Percentiles rank a stretch among this genome's conserved stretches.
phyloP scores from a whole-genome alignment of 768 basidiomycete species.

The Leccinum subgranulosum region DNA sequence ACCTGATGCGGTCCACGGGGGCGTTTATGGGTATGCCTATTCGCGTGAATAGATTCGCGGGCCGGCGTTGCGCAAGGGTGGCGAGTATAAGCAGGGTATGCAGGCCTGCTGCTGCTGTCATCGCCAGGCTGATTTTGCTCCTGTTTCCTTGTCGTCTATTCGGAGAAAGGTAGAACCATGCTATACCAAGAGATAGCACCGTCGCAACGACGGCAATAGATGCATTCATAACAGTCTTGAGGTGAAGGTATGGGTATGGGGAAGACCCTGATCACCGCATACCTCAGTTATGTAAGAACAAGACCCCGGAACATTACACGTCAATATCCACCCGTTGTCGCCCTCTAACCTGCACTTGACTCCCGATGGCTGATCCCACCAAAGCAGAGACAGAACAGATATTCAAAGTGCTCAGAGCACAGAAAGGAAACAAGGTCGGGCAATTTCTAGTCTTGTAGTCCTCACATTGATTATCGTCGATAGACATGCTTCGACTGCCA shows the following conservation, averaged over 20 bases:
- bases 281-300: background rate
- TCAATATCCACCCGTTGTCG: slow-evolving; percentile 4
- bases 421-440: slow-evolving; percentile 86
- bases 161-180: slow-evolving; percentile 16
- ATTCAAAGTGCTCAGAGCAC: slow-evolving; percentile 75
- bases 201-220: slow-evolving; percentile 11
- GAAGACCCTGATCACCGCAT: slow-evolving; percentile 17
- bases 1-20: slow-evolving; percentile 50
- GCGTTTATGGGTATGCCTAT: slow-evolving; percentile 55
- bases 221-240: slow-evolving; percentile 2
- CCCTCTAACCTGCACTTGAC: slow-evolving; percentile 1
- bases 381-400: slow-evolving; percentile 87
- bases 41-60: slow-evolving; percentile 59
- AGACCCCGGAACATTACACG: slow-evolving; percentile 23
- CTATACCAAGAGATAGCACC: slow-evolving; percentile 14
- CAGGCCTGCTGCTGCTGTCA: slow-evolving; percentile 10
- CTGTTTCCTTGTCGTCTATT: slow-evolving; percentile 2
- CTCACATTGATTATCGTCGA: slow-evolving; percentile 11
- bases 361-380: slow-evolving; percentile 65
- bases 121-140: background rate
- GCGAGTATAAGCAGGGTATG: slow-evolving; percentile 18
- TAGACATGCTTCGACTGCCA: slow-evolving; percentile 93
- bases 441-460: background rate
- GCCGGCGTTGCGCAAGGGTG: slow-evolving; percentile 30
- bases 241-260: no score